These are phyloP conservation scores for Leptographium flavum DNA, from an alignment of 2,329 filamentous ascomycete genomes.

Conservation along the genomic window DNA sequence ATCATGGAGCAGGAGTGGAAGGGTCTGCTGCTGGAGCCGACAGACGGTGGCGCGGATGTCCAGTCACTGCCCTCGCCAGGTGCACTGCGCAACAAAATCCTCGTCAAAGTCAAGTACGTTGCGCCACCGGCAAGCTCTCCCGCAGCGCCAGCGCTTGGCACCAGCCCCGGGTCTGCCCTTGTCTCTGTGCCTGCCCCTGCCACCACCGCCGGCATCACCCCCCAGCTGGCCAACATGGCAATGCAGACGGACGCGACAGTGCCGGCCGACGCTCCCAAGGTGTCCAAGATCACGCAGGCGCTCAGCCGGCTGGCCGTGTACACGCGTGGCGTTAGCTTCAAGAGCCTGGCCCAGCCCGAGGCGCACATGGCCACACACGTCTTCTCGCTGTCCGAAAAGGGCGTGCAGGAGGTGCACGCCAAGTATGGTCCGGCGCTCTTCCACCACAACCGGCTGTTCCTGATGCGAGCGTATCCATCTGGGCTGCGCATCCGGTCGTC, in stretches of 20 bases:
- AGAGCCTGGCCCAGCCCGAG: conserved; percentile 59
- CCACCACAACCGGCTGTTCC: conserved; percentile 63
- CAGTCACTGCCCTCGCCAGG: conserved; percentile 50
- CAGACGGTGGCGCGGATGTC: conserved; percentile 27
- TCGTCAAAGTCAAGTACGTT: conserved; percentile 67
- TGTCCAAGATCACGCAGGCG: conserved; percentile 55
- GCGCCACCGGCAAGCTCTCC: conserved; percentile 26
- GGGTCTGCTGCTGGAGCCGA: conserved; percentile 49
- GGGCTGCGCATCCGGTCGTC: conserved; percentile 70
- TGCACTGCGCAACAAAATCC: conserved; percentile 61
- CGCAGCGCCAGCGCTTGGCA: too few relatives aligned
- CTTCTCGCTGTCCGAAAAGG: conserved; percentile 51
- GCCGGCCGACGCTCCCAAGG: conserved; percentile 18
- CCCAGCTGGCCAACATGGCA: conserved; percentile 5
- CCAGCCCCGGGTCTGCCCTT: too few relatives aligned
- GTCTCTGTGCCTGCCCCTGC: too few relatives aligned
- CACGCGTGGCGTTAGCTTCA: conserved; percentile 71
- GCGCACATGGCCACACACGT: conserved; percentile 52
- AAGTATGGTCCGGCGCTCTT: conserved; percentile 45
- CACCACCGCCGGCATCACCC: conserved; percentile 1
- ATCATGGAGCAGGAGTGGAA: conserved; percentile 82
- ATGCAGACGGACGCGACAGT: background rate
- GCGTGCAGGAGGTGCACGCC: conserved; percentile 46
- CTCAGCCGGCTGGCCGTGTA: conserved; percentile 70
- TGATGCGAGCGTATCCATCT: conserved; percentile 83